phyloP scores from a whole-genome alignment of 352 stramenopile species.

The Peronospora destructor region DNA sequence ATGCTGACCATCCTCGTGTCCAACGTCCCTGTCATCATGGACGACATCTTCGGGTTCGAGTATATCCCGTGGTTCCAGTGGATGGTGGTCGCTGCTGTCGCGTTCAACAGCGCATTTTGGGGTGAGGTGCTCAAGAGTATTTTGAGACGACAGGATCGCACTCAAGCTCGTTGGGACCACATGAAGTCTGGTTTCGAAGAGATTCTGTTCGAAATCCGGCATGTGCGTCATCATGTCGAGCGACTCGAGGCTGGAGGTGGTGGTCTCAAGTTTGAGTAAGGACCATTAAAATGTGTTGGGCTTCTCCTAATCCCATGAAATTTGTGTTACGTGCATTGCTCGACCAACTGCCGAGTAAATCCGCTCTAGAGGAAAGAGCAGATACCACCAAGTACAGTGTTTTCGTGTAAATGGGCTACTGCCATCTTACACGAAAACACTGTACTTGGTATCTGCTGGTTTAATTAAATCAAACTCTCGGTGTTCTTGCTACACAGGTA shows the following conservation, averaged over 20 bases:
- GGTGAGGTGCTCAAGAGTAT: conserved; percentile 48
- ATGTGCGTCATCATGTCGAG: conserved; percentile 49
- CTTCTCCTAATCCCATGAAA: not conserved
- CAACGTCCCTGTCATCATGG: conserved; percentile 49
- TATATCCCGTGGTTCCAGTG: conserved; percentile 63
- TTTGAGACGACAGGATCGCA: conserved; percentile 34
- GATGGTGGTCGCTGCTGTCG: conserved; percentile 33
- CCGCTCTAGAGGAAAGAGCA: conserved; percentile 2
- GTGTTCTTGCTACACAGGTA: too few relatives aligned
- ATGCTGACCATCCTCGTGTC: conserved; percentile 46
- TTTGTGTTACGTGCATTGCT: conserved; percentile 9
- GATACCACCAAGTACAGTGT: not conserved
- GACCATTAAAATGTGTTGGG: not conserved
- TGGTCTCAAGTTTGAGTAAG: conserved; percentile 25
- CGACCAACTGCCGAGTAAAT: not conserved
- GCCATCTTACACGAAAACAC: too few relatives aligned
- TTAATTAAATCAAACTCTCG: too few relatives aligned
- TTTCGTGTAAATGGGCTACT: not conserved
- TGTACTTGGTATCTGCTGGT: too few relatives aligned
- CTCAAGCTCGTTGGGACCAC: conserved; percentile 32
- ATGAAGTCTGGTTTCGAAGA: conserved; percentile 50
- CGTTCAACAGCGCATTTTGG: conserved; percentile 49
- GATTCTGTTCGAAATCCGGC: conserved; percentile 55
- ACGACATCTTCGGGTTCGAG: conserved; percentile 57
- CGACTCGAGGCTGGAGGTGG: conserved; percentile 29